phyloP scores from a whole-genome alignment of 805 yeast species.

The Scheffersomyces amazonensis region DNA sequence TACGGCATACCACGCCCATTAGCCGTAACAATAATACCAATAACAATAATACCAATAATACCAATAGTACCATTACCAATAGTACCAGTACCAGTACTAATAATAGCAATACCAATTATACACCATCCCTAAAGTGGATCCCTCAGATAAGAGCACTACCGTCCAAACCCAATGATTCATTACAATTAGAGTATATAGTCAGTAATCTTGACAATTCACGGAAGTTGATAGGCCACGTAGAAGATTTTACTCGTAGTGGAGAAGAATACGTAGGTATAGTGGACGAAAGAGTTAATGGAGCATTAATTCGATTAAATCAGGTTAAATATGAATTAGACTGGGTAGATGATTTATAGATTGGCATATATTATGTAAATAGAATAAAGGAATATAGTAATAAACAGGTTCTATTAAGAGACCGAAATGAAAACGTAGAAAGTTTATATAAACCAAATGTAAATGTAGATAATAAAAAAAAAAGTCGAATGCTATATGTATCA shows the following conservation, averaged over 20 bases:
- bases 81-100: too few species aligned
- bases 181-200: conserved; percentile 35
- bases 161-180: conserved; percentile 30
- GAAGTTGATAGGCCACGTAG: conserved; percentile 23
- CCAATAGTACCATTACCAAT: too few species aligned
- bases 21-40: background rate
- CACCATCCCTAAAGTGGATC: conserved; percentile 18
- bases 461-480: too few species aligned
- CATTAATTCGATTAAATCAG: conserved; percentile 14
- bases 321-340: conserved; percentile 22
- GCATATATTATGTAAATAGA: too few species aligned
- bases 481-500: too few species aligned
- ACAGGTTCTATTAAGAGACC: too few species aligned
- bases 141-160: conserved; percentile 30
- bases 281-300: conserved; percentile 11
- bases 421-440: too few species aligned
- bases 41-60: too few species aligned
- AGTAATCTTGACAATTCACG: conserved; percentile 36
- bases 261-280: conserved; percentile 5
- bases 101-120: background rate
- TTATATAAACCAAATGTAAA: too few species aligned
- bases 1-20: background rate
- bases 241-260: conserved; percentile 9
- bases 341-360: conserved; percentile 13
- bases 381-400: too few species aligned